A percentile compares a stretch with the other conserved stretches of the same genome.
Evolutionary conservation across 2,329 filamentous ascomycete genomes (phyloP).

Genomic region (Aspergillus puulaauensis): DNA sequence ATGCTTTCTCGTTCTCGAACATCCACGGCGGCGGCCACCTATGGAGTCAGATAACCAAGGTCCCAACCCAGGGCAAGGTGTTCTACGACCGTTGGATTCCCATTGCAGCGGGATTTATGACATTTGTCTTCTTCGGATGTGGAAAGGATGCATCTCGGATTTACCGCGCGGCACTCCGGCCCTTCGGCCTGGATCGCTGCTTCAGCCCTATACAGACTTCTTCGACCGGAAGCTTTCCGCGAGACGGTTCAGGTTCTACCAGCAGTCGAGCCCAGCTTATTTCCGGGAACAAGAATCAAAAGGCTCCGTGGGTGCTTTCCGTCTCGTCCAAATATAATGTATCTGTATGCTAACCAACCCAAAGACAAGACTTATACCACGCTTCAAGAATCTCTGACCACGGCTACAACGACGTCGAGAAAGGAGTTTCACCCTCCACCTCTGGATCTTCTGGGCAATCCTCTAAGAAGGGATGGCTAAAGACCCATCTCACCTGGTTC

Average conservation of each 20-base stretch:
- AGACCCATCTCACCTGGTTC: constrained; percentile 14
- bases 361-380: neutral
- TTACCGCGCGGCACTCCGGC: constrained; percentile 49
- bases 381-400: neutral
- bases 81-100: constrained; percentile 60
- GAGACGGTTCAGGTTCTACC: constrained; percentile 21
- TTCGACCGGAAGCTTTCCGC: constrained; percentile 10
- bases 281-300: constrained; percentile 18
- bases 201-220: constrained; percentile 27
- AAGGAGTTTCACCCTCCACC: constrained; percentile 18
- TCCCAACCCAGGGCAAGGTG: constrained; percentile 46
- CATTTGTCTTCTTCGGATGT: constrained; percentile 66
- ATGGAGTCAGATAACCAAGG: constrained; percentile 52
- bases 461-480: constrained; percentile 10
- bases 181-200: constrained; percentile 41
- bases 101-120: constrained; percentile 52
- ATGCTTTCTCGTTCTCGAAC: constrained; percentile 53
- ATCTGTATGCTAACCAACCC: neutral
- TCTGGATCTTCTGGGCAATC: neutral
- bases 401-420: constrained; percentile 9
- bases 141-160: constrained; percentile 60
- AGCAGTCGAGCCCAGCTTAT: constrained; percentile 29
- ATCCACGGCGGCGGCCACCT: constrained; percentile 48
- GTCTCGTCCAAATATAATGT: neutral
- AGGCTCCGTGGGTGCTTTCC: constrained; percentile 16